These are phyloP conservation scores for Curvularia lunata DNA, from an alignment of 2,329 filamentous ascomycete genomes.

Conservation along the genomic window DNA sequence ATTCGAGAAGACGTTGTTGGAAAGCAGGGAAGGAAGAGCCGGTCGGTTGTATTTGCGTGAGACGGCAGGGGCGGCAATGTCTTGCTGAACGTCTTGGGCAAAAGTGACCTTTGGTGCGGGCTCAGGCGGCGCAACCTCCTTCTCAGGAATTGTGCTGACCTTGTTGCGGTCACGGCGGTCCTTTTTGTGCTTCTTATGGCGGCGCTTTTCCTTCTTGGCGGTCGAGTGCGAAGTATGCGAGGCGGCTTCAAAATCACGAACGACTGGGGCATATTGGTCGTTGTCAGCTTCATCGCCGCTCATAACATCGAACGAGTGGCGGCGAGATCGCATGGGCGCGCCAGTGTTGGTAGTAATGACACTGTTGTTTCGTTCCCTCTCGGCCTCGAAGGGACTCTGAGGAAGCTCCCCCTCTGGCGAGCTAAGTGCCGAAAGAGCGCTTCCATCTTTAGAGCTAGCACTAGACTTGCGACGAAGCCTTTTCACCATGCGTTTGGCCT, in stretches of 20 bases:
- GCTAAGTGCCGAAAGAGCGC: conserved; percentile 53
- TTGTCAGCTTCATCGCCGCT: conserved; percentile 64
- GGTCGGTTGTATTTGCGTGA: conserved; percentile 61
- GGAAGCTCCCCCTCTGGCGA: conserved; percentile 53
- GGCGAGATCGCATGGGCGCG: conserved; percentile 37
- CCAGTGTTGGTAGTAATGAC: conserved; percentile 28
- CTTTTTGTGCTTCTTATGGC: conserved; percentile 56
- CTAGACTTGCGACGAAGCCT: conserved; percentile 79
- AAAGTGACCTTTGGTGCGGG: conserved; percentile 48
- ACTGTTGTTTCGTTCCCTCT: conserved; percentile 35
- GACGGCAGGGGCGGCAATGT: conserved; percentile 54
- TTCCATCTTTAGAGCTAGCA: conserved; percentile 69
- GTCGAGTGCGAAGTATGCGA: conserved; percentile 44
- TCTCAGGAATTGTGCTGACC: conserved; percentile 33
- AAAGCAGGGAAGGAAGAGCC: conserved; percentile 68
- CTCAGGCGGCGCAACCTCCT: conserved; percentile 23
- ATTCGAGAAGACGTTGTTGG: conserved; percentile 72
- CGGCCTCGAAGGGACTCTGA: conserved; percentile 49
- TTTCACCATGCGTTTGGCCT: conserved; percentile 77
- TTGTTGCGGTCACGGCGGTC: conserved; percentile 51
- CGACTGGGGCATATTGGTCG: conserved; percentile 48
- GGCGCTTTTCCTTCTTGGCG: conserved; percentile 50
- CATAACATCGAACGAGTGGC: conserved; percentile 52
- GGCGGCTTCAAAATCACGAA: conserved; percentile 58
- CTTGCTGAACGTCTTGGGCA: conserved; percentile 42